A percentile compares a stretch with the other conserved stretches of the same genome.
phyloP scores from a whole-genome alignment of 306 rosid genomes.

The Sphenostylis stenocarpa region DNA sequence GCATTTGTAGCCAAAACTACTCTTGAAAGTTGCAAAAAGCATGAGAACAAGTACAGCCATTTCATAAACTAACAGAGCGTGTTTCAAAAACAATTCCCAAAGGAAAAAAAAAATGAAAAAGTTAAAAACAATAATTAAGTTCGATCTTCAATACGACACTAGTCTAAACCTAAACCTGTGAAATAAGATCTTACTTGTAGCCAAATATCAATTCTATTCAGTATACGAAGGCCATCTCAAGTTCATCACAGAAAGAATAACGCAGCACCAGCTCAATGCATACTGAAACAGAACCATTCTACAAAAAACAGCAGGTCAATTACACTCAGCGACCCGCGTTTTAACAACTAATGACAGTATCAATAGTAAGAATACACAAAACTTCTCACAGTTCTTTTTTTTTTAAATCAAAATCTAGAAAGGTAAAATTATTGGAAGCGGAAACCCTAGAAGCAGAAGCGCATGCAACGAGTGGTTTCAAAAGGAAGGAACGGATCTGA shows the following conservation, averaged over 20 bases:
- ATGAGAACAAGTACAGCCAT: background rate
- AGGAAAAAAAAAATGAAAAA: background rate
- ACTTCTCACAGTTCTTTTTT: background rate
- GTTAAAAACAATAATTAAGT: background rate
- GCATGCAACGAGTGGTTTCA: background rate
- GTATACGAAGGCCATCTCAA: background rate
- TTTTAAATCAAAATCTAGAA: background rate
- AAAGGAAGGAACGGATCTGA: background rate
- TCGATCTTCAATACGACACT: background rate
- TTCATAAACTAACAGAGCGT: background rate
- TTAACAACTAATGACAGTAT: background rate
- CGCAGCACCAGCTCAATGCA: background rate
- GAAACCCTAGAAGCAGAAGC: constrained; percentile 24
- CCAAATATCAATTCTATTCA: background rate
- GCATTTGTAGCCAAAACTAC: background rate
- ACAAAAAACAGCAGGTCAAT: background rate
- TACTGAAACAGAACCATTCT: background rate
- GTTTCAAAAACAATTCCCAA: background rate
- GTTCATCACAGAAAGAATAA: background rate
- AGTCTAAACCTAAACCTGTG: background rate
- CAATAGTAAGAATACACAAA: background rate
- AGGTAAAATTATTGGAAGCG: background rate
- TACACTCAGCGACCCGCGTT: background rate
- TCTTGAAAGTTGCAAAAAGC: background rate
- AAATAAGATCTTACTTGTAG: background rate